phyloP scores from a whole-genome alignment of 352 stramenopile species.

The Globisporangium cederbergense region DNA sequence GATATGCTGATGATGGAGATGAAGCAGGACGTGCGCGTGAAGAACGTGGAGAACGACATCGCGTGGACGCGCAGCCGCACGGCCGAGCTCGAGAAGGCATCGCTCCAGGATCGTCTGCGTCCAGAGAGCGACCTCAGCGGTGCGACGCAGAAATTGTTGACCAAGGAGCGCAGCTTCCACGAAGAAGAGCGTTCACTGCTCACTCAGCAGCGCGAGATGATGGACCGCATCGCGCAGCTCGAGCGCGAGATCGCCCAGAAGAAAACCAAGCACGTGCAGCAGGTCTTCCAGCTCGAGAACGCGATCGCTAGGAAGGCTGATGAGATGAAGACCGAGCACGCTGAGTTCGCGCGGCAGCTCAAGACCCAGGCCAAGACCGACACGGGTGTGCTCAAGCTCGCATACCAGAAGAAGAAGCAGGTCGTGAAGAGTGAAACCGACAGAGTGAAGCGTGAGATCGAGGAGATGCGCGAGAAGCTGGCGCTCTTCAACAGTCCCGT shows the following conservation, averaged over 20 bases:
- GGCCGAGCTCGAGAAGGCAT: constrained; percentile 40
- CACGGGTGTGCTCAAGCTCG: constrained; percentile 34
- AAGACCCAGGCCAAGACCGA: constrained; percentile 58
- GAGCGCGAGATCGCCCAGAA: constrained; percentile 53
- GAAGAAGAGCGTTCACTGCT: constrained; percentile 53
- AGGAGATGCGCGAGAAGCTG: constrained; percentile 31
- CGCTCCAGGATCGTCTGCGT: constrained; percentile 25
- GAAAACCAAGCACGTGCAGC: constrained; percentile 57
- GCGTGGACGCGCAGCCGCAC: constrained; percentile 47
- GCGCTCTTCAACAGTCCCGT: constrained; percentile 12
- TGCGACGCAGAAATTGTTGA: constrained; percentile 32
- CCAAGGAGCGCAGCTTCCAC: constrained; percentile 48
- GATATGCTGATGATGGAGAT: constrained; percentile 54
- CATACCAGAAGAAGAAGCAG: constrained; percentile 51
- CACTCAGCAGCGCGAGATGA: constrained; percentile 49
- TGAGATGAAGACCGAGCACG: constrained; percentile 36
- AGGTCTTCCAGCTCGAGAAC: constrained; percentile 48
- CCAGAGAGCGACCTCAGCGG: constrained; percentile 34
- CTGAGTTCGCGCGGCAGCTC: constrained; percentile 46
- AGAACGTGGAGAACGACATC: constrained; percentile 49
- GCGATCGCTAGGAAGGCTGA: constrained; percentile 31
- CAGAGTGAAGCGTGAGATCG: constrained; percentile 23
- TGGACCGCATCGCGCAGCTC: constrained; percentile 54
- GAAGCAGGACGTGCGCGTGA: constrained; percentile 55
- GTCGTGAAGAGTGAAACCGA: constrained; percentile 27